Conservation (phyloP, 345 rosid species). For the Gossypium anomalum region DNA sequence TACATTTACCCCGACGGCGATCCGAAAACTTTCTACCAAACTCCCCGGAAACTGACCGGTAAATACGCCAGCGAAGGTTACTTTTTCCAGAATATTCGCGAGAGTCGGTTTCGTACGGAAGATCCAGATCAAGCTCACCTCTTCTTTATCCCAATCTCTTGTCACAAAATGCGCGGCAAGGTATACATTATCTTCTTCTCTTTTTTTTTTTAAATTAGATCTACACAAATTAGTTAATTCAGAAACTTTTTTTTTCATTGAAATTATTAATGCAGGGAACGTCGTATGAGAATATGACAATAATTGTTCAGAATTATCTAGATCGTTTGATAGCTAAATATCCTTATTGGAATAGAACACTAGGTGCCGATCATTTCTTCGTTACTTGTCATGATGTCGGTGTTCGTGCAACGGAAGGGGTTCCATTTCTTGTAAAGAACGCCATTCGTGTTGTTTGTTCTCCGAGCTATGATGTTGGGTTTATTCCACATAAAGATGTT, state of each 20-base stretch:
- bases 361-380: conserved; percentile 97
- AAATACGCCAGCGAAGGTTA: conserved; percentile 99
- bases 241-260: not conserved
- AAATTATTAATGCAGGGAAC: conserved; percentile 57
- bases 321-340: conserved; percentile 65
- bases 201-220: not conserved
- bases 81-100: conserved; percentile 90
- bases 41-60: conserved; percentile 90
- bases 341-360: conserved; percentile 92
- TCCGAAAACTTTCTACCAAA: conserved; percentile 78
- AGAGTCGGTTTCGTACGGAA: conserved; percentile 58
- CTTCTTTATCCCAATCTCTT: conserved; percentile 89
- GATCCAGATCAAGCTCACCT: conserved; percentile 87
- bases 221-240: not conserved
- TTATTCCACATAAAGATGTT: conserved; percentile 95
- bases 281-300: conserved; percentile 87
- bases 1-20: conserved; percentile 94
- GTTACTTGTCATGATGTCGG: conserved; percentile 97
- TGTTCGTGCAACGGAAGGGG: conserved; percentile 86
- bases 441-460: conserved; percentile 93
- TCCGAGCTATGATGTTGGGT: conserved; percentile 89
- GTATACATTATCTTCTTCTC: conserved; percentile 24
- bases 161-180: conserved; percentile 99
- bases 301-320: conserved; percentile 71
- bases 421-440: conserved; percentile 75